A percentile compares a stretch with the other conserved stretches of the same genome.
These are phyloP conservation scores for Syncephalastrum monosporum DNA, from an alignment of 371 early-diverging fungal species.

Conservation along the genomic window DNA sequence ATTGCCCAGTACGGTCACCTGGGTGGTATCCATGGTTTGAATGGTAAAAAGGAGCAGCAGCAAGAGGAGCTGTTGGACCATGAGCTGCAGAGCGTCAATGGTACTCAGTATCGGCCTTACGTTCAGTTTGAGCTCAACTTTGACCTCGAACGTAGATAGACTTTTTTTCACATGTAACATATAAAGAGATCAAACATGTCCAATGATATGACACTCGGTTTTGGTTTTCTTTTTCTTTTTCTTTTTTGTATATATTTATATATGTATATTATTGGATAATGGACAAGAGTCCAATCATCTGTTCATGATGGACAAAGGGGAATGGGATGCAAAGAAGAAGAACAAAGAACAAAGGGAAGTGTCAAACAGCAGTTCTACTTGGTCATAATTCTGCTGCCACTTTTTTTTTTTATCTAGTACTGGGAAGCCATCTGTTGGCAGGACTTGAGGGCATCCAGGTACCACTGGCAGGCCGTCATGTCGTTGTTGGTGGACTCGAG, in stretches of 20 bases:
- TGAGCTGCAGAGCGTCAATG: slow-evolving; percentile 73
- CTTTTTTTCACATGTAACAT: neutral
- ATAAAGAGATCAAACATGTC: too few species aligned
- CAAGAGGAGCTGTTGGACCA: slow-evolving; percentile 71
- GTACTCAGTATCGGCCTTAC: slow-evolving; percentile 87
- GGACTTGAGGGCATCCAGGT: slow-evolving; percentile 83
- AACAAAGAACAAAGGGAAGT: too few species aligned
- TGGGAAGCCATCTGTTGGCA: slow-evolving; percentile 73
- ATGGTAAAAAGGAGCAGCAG: slow-evolving; percentile 27
- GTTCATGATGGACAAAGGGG: too few species aligned
- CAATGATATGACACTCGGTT: too few species aligned
- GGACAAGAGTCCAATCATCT: too few species aligned
- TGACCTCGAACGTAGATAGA: slow-evolving; percentile 47
- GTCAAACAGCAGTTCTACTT: too few species aligned
- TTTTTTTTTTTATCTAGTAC: slow-evolving; percentile 22
- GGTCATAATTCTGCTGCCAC: too few species aligned
- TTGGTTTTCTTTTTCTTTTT: too few species aligned
- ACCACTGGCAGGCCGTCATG: slow-evolving; percentile 80
- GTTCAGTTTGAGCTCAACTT: slow-evolving; percentile 78
- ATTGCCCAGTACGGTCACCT: slow-evolving; percentile 64
- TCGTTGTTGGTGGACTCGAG: slow-evolving; percentile 81
- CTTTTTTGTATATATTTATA: too few species aligned
- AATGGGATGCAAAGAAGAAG: too few species aligned
- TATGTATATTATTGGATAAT: too few species aligned
- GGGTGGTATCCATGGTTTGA: slow-evolving; percentile 53